Evolutionary conservation across 2,329 filamentous ascomycete species (phyloP).

Genomic region (Verticillium nonalfalfae): DNA sequence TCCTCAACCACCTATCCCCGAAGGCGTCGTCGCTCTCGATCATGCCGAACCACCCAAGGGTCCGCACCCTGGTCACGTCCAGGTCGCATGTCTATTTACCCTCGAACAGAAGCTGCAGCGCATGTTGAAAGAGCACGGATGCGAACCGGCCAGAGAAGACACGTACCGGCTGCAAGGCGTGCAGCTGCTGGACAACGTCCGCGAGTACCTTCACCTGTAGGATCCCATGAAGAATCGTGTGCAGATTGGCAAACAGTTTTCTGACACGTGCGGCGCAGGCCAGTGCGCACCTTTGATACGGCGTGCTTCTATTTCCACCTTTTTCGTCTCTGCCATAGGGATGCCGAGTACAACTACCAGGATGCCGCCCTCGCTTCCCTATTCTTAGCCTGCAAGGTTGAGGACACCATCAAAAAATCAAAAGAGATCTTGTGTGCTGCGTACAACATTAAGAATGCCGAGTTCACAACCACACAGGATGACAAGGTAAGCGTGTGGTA

Average conservation of each 20-base stretch:
- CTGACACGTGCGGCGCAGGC: conserved; percentile 40
- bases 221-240: conserved; percentile 22
- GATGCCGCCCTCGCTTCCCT: conserved; percentile 85
- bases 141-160: conserved; percentile 74
- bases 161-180: conserved; percentile 78
- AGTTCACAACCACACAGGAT: conserved; percentile 67
- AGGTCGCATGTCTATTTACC: conserved; percentile 61
- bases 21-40: neutral
- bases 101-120: conserved; percentile 75
- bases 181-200: conserved; percentile 80
- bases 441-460: conserved; percentile 72
- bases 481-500: conserved; percentile 57
- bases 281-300: conserved; percentile 86
- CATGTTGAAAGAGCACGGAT: conserved; percentile 61
- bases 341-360: conserved; percentile 76
- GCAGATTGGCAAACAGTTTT: neutral
- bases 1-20: neutral
- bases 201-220: conserved; percentile 72
- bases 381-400: conserved; percentile 93
- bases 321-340: conserved; percentile 80
- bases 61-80: conserved; percentile 41
- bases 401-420: conserved; percentile 97
- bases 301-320: conserved; percentile 92
- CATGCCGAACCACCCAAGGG: conserved; percentile 19
- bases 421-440: conserved; percentile 86